Percentiles rank a stretch among this genome's conserved stretches.
Conservation (phyloP, 2,329 filamentous ascomycete genomes). For the Didymosphaeria variabile region DNA sequence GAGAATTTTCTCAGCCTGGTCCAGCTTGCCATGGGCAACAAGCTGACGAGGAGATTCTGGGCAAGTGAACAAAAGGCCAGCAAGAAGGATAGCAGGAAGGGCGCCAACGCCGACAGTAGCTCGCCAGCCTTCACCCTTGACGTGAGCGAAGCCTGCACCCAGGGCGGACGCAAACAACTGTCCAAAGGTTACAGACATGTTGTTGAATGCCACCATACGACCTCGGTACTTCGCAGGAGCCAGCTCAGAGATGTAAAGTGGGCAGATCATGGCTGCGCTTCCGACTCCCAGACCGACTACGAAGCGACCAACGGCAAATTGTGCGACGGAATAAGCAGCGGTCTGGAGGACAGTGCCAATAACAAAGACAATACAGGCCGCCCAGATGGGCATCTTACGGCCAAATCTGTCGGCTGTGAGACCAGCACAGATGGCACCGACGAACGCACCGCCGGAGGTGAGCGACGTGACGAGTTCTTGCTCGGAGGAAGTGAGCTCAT, state of each 20-base stretch:
- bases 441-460: slow-evolving; percentile 49
- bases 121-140: slow-evolving; percentile 43
- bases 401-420: slow-evolving; percentile 48
- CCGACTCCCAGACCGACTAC: slow-evolving; percentile 44
- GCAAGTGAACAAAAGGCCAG: slow-evolving; percentile 44
- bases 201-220: slow-evolving; percentile 48
- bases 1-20: slow-evolving; percentile 45
- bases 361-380: slow-evolving; percentile 40
- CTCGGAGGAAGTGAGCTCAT: slow-evolving; percentile 41
- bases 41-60: slow-evolving; percentile 51
- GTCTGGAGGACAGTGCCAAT: slow-evolving; percentile 42
- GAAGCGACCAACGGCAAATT: slow-evolving; percentile 42
- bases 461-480: slow-evolving; percentile 52
- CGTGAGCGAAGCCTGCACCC: slow-evolving; percentile 47
- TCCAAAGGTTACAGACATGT: slow-evolving; percentile 45
- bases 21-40: slow-evolving; percentile 43
- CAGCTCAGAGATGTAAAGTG: slow-evolving; percentile 41
- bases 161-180: slow-evolving; percentile 44
- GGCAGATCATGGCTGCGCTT: slow-evolving; percentile 42
- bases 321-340: slow-evolving; percentile 33
- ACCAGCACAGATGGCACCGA: slow-evolving; percentile 50
- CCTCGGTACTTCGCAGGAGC: slow-evolving; percentile 46
- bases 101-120: slow-evolving; percentile 50
- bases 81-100: slow-evolving; percentile 47
- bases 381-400: slow-evolving; percentile 41